Conservation (phyloP, 371 early-diverging fungal species). For the Actinomortierella wolfii region DNA sequence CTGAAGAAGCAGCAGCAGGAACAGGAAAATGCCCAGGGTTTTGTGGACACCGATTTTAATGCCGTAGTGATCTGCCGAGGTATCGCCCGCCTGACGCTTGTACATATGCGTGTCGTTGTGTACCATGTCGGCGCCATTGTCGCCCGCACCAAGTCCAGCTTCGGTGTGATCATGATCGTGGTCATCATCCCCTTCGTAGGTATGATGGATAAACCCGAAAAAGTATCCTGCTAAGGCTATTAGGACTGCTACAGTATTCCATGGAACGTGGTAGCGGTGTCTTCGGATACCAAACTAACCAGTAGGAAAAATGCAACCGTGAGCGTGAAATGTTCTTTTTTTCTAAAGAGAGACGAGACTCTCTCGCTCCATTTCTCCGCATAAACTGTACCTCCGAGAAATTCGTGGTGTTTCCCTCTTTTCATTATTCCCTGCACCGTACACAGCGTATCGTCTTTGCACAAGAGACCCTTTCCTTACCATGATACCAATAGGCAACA, state of each 20-base stretch:
- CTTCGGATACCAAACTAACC: constrained; percentile 33
- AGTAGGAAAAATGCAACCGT: not conserved
- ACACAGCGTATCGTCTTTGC: too few relatives aligned
- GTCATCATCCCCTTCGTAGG: constrained; percentile 18
- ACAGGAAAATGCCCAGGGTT: constrained; percentile 25
- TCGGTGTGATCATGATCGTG: not conserved
- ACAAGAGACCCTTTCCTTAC: too few relatives aligned
- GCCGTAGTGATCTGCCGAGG: constrained; percentile 41
- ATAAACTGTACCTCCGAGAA: too few relatives aligned
- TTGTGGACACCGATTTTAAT: constrained; percentile 30
- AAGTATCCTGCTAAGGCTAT: constrained; percentile 33
- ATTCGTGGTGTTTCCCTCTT: too few relatives aligned
- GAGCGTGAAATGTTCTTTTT: not conserved
- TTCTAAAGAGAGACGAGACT: not conserved
- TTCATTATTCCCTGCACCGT: too few relatives aligned
- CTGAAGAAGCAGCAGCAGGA: constrained; percentile 28
- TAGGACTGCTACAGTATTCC: constrained; percentile 18
- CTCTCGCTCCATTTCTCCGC: not conserved
- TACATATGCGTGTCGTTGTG: constrained; percentile 18
- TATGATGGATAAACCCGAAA: constrained; percentile 36
- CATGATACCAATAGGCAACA: constrained; percentile 41
- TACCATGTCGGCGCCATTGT: constrained; percentile 2
- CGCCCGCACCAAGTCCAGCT: not conserved
- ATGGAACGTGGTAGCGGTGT: constrained; percentile 36
- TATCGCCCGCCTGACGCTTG: constrained; percentile 22